Conservation (phyloP, 202 grass and related monocot genomes). For the Schoenoplectus tabernaemontani region DNA sequence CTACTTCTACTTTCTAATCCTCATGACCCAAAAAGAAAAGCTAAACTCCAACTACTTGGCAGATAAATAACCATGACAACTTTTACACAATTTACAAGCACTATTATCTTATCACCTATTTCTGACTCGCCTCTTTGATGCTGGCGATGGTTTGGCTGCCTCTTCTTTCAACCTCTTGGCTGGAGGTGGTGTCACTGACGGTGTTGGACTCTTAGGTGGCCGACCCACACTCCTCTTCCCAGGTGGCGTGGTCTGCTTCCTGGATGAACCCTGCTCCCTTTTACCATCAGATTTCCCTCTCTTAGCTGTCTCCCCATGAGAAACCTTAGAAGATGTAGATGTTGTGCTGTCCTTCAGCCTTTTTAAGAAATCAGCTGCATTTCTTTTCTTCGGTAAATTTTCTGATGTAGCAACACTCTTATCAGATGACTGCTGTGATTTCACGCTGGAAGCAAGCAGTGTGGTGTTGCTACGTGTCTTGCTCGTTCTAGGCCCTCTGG, state of each 20-base stretch:
- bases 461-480: constrained; percentile 35
- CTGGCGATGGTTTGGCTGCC: constrained; percentile 22
- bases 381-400: constrained; percentile 50
- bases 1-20: constrained; percentile 11
- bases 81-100: constrained; percentile 18
- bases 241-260: constrained; percentile 10
- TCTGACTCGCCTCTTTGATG: constrained; percentile 39
- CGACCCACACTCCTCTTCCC: constrained; percentile 57
- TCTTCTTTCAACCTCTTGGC: constrained; percentile 61
- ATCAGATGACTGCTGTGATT: constrained; percentile 23
- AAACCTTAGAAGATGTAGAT: constrained; percentile 36
- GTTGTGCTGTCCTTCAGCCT: constrained; percentile 49
- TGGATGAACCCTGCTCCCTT: constrained; percentile 34
- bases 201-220: constrained; percentile 41
- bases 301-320: constrained; percentile 45
- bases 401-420: not conserved
- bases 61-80: not conserved
- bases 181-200: constrained; percentile 29
- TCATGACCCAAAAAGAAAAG: not conserved
- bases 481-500: constrained; percentile 38
- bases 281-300: constrained; percentile 27
- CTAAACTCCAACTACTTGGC: constrained; percentile 11
- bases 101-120: constrained; percentile 25
- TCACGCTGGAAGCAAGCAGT: constrained; percentile 24
- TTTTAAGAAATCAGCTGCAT: constrained; percentile 60